Base-by-base conservation (phyloP, 169 alveolate species). In the Plasmodium gallinaceum region DNA sequence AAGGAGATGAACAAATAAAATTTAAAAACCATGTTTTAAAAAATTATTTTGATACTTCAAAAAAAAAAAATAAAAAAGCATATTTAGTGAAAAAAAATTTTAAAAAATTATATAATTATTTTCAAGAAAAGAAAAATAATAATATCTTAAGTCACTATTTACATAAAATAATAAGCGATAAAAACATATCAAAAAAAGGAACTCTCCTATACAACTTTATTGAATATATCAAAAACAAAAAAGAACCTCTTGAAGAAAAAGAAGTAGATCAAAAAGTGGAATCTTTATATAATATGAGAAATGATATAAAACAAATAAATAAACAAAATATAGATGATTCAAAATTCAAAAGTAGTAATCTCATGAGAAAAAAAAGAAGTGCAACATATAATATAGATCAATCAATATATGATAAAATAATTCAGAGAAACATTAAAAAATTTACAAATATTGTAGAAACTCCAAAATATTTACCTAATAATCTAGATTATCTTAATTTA, bases 201-300 rank as follows among this genome's bases (percentile, higher is more conserved):
- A 14, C 14, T 24, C 7, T 37, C 45, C 16, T 78, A 16, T 32
- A 22, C 57, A 78, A 4, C 22, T 65, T 78, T 78, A 57, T 78
- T 14, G 45, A 78, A 26, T 78, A 68, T 42, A 68, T 83, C 74
- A 68, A 83, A 83, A 69, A 58, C 7, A 54, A n/a, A 69, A 64
- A 78, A 42, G 37, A 78, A 9, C n/a, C 5, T 51, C 45, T 12
- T 8, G 62, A 70, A 70, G 80, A 70, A 22, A 45, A 46, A 10
- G 54, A 7, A n/a, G 18, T 8, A 7, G 57, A n/a, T 54, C 26
- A 57, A 39, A 43, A 65, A 10, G 26, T 18, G 12, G 52, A 26
- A 43, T 45, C 62, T 5, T 46, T 26, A 58, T 18, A 74, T 57
- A 58, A 18, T 7, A 54, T 14, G 24, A 7, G 2, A 18, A 16